Evolutionary conservation across 2,329 filamentous ascomycete species (phyloP), one percentile per base, ranked within the genome.

Genomic region (Amylocarpus encephaloides): DNA sequence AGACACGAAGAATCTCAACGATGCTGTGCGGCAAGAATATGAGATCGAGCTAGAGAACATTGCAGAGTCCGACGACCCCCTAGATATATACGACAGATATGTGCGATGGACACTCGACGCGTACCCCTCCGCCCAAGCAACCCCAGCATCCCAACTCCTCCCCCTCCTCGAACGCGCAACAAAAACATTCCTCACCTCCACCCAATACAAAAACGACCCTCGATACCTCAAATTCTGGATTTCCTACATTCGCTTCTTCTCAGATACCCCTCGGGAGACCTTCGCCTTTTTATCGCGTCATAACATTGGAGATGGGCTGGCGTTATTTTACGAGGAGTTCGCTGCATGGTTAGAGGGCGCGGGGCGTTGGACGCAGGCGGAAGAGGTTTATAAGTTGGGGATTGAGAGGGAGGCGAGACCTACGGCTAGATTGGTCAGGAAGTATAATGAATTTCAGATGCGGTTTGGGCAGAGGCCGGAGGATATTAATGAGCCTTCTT

Each of bases 321-420:
- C 93, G 1, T 73, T 97, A 3, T 98, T 90, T 68, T 98, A 98
- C 69, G 93, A 98, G 67, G 93, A 97, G 64, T 98, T 95, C 65
- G 91, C 93, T 1, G 86, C 82, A 1, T 97, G 91, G 88, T 74
- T 98, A 6, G 93, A 98, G 71, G 76, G 81, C 33, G 86, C 84
- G 6, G 86, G 83, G 12, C 77, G 92, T 56, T 96, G 89, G 86
- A 78, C 76, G 18, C 93, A 98, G 67, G 92, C 93, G 0, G 90
- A 95, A 61, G 93, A 98, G 67, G 87, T 98, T 1, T 97, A 94
- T 67, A 83, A 85, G 60, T 74, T 95, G 57, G 93, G 93, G 1
- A 85, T 98, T 48, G 88, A 96, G 67, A 83, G 83, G 38, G 90
- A 94, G 61, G 93, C 93, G 3, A 79, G 88, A 34, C 93, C 93